These are phyloP conservation scores for Podospora appendiculata DNA, from an alignment of 495 filamentous ascomycete species.

Conservation along the genomic window DNA sequence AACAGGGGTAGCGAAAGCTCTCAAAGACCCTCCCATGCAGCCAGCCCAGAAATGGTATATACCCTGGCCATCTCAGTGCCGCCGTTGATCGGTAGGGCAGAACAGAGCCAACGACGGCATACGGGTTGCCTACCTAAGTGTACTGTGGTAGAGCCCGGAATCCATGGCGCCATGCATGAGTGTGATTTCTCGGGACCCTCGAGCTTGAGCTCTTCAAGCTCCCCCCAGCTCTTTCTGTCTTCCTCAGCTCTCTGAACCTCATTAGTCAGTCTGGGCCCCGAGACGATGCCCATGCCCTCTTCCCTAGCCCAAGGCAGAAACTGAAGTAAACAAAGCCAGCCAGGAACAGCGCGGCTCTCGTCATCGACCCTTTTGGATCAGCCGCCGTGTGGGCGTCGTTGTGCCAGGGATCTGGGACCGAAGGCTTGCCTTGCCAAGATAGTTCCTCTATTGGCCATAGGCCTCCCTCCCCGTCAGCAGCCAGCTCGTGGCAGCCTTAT, in stretches of 20 bases:
- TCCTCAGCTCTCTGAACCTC: constrained; percentile 1
- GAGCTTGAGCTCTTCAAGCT: neutral
- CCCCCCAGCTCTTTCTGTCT: constrained; percentile 2
- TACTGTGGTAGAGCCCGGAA: too few relatives aligned
- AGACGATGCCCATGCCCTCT: neutral
- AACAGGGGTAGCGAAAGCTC: constrained; percentile 8
- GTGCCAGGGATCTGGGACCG: neutral
- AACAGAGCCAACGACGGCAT: neutral
- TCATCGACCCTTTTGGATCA: neutral
- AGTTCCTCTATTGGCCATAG: constrained; percentile 11
- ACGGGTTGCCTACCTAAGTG: too few relatives aligned
- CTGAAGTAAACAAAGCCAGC: neutral
- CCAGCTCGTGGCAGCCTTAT: constrained; percentile 15
- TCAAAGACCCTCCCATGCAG: neutral
- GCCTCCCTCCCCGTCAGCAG: neutral
- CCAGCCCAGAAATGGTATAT: neutral
- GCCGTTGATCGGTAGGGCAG: neutral
- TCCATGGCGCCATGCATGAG: constrained; percentile 5
- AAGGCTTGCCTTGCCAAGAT: constrained; percentile 14
- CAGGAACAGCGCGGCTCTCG: neutral
- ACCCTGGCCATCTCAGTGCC: constrained; percentile 2
- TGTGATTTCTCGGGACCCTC: neutral
- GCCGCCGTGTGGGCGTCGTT: neutral
- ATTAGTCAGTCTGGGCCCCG: neutral
- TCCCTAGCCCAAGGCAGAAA: neutral